Percentiles rank a stretch among this genome's conserved stretches.
Evolutionary conservation across 257 asterid species (phyloP).

Genomic region (Rubia yunnanensis): DNA sequence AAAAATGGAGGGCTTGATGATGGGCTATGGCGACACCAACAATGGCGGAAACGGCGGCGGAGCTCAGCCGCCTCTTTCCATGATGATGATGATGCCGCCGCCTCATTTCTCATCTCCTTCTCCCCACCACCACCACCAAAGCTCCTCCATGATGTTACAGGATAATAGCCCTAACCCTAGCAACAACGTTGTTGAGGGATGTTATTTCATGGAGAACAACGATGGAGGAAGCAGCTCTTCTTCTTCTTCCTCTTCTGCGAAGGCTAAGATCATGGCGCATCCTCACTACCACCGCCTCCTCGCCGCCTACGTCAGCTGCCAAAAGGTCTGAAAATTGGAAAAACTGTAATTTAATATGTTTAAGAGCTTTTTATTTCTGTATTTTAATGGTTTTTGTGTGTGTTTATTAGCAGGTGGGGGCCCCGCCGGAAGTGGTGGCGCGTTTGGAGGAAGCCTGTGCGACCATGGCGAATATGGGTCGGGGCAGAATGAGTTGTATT

Average conservation of each 20-base stretch:
- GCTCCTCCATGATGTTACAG: background rate
- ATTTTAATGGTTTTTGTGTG: too few relatives aligned
- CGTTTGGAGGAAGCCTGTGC: slow-evolving; percentile 73
- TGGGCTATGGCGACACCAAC: slow-evolving; percentile 51
- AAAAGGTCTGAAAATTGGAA: slow-evolving; percentile 61
- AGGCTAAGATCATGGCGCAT: slow-evolving; percentile 84
- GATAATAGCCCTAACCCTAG: background rate
- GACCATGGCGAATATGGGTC: slow-evolving; percentile 40
- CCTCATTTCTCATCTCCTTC: slow-evolving; percentile 24
- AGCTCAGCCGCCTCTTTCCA: slow-evolving; percentile 40
- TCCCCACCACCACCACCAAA: slow-evolving; percentile 18
- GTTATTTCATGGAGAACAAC: slow-evolving; percentile 50
- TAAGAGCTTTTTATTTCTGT: too few relatives aligned
- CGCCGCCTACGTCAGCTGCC: slow-evolving; percentile 74
- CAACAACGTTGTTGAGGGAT: slow-evolving; percentile 13
- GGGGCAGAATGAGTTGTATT: slow-evolving; percentile 30
- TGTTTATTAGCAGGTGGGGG: slow-evolving; percentile 61
- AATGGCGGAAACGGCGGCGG: too few relatives aligned
- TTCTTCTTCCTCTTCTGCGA: slow-evolving; percentile 25
- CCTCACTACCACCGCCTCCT: slow-evolving; percentile 84
- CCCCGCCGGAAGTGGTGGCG: slow-evolving; percentile 92
- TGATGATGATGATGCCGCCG: slow-evolving; percentile 49
- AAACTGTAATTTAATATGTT: too few relatives aligned
- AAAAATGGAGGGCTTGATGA: slow-evolving; percentile 36
- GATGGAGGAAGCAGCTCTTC: slow-evolving; percentile 6